Percentiles rank a stretch among this genome's conserved stretches.
Conservation (phyloP, 2,329 filamentous ascomycete genomes). For the Phyllosticta citribraziliensis region DNA sequence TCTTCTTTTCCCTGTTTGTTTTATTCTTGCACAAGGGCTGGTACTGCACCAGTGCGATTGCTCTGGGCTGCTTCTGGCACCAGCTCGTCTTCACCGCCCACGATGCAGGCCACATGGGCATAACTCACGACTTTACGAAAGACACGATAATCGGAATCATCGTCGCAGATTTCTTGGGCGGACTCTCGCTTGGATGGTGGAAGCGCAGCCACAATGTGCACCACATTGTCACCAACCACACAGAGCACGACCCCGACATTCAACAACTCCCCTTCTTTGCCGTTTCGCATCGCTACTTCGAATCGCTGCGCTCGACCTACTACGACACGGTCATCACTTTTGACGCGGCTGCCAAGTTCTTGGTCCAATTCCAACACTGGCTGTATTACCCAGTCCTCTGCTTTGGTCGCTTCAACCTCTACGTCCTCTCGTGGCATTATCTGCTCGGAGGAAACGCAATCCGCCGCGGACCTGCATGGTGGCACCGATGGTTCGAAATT, state of each 20-base stretch:
- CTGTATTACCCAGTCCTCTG: slow-evolving; percentile 60
- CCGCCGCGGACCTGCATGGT: slow-evolving; percentile 53
- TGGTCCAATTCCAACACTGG: slow-evolving; percentile 53
- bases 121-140: slow-evolving; percentile 78
- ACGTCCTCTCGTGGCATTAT: slow-evolving; percentile 57
- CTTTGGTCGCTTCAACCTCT: slow-evolving; percentile 64
- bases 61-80: slow-evolving; percentile 81
- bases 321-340: slow-evolving; percentile 57
- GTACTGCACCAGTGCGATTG: slow-evolving; percentile 55
- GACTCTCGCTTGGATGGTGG: slow-evolving; percentile 92
- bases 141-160: slow-evolving; percentile 84
- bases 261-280: slow-evolving; percentile 63
- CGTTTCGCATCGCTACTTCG: slow-evolving; percentile 55
- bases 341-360: slow-evolving; percentile 49
- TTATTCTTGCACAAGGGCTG: slow-evolving; percentile 32
- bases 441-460: slow-evolving; percentile 47
- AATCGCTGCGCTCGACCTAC: slow-evolving; percentile 53
- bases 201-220: slow-evolving; percentile 94
- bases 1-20: slow-evolving; percentile 55
- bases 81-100: slow-evolving; percentile 90
- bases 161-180: slow-evolving; percentile 81
- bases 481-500: slow-evolving; percentile 59
- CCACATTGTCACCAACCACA: slow-evolving; percentile 89
- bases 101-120: slow-evolving; percentile 94
- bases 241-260: slow-evolving; percentile 94